phyloP scores from a whole-genome alignment of 1,139 yeast genomes.

The Geotrichum candidum region DNA sequence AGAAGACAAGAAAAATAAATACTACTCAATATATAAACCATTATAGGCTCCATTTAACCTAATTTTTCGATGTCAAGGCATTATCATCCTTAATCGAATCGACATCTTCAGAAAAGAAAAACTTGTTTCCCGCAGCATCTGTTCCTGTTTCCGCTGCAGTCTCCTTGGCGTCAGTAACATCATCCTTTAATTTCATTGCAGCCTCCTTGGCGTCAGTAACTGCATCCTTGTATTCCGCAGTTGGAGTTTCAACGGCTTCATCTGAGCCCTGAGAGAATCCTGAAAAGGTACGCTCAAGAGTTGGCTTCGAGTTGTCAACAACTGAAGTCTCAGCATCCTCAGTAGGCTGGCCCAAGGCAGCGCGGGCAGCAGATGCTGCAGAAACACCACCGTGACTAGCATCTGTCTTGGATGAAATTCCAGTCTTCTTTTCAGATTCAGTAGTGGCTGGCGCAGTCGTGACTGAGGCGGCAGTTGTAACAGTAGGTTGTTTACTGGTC shows the following conservation, averaged over 20 bases:
- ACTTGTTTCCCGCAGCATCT: not conserved
- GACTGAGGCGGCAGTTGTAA: not conserved
- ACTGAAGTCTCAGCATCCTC: not conserved
- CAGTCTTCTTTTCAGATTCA: conserved; percentile 1
- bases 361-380: conserved; percentile 5
- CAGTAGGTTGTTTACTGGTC: not conserved
- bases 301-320: not conserved
- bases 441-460: conserved; percentile 7
- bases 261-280: conserved; percentile 19
- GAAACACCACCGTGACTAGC: conserved; percentile 1
- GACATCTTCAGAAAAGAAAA: conserved; percentile 6
- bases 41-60: not conserved
- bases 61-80: not conserved
- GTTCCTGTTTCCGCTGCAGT: conserved; percentile 3
- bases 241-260: conserved; percentile 1
- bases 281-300: conserved; percentile 15
- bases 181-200: not conserved
- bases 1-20: not conserved
- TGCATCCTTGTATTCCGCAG: not conserved
- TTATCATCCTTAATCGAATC: not conserved
- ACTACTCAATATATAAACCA: not conserved
- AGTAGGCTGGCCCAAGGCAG: conserved; percentile 1
- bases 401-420: not conserved
- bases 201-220: not conserved
- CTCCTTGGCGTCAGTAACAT: not conserved